These are phyloP conservation scores for Torulaspora globosa DNA, from an alignment of 1,139 yeast species.

Conservation along the genomic window DNA sequence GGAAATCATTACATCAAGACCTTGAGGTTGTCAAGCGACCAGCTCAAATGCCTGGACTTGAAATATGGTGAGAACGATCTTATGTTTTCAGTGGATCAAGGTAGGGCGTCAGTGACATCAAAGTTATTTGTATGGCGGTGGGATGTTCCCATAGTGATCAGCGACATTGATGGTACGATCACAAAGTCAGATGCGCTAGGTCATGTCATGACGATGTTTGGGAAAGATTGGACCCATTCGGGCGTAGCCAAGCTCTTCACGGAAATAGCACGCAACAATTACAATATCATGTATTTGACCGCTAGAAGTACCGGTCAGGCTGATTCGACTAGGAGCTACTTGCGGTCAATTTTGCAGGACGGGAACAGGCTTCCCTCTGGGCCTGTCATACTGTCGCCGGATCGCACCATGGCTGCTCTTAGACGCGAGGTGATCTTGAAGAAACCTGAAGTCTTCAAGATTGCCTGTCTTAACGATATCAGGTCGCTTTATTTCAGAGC, in stretches of 20 bases:
- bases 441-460: constrained; percentile 95
- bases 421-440: constrained; percentile 86
- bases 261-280: constrained; percentile 83
- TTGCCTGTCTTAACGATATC: constrained; percentile 92
- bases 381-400: constrained; percentile 94
- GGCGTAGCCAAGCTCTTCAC: constrained; percentile 91
- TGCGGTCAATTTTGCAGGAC: constrained; percentile 72
- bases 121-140: constrained; percentile 81
- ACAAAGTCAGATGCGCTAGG: constrained; percentile 98
- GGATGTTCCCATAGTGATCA: constrained; percentile 83
- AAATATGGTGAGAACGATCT: constrained; percentile 76
- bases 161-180: constrained; percentile 97
- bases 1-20: constrained; percentile 65
- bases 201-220: constrained; percentile 88
- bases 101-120: constrained; percentile 71
- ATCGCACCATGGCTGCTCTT: constrained; percentile 93
- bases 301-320: constrained; percentile 97
- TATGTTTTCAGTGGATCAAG: constrained; percentile 74
- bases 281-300: constrained; percentile 87
- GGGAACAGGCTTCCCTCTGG: constrained; percentile 76
- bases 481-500: constrained; percentile 51
- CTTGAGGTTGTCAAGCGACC: constrained; percentile 85
- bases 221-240: constrained; percentile 96
- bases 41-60: constrained; percentile 67
- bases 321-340: constrained; percentile 82